Base-by-base conservation (phyloP, 2,329 filamentous ascomycete species). In the Pseudogymnoascus verrucosus region DNA sequence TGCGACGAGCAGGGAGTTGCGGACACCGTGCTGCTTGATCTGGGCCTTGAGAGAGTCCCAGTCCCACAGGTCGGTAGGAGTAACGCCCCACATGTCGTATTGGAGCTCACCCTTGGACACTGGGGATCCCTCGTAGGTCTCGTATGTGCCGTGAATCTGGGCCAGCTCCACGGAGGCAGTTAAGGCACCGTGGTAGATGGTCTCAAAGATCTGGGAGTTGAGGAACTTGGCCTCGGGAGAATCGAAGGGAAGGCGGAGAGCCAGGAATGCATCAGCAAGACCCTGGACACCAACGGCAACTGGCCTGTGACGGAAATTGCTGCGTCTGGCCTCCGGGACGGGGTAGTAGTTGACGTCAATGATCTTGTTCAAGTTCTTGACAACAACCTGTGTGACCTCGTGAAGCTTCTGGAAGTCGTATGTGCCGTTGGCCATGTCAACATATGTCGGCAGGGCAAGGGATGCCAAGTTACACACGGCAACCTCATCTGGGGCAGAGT, bases 181-280 rank as follows among this genome's bases (percentile, higher is more conserved):
- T 67, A 98, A 81, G 64, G 92, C 91, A 75, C 89, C 95, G 76
- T 99, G 95, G 80, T 99, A 99, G 77, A 99, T 97, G 67, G 95
- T 99, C 83, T 99, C 95, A 69, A 99, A 99, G 77, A 99, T 98
- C 78, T 99, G 92, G 74, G 89, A 93, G 84, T 99, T 99, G 73
- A 99, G 85, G 76, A 95, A 85, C 70, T 89, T 90, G 67, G 95
- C 95, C 79, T 98, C 92, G 4, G 91, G 87, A 14, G 95, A 99
- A 77, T 99, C 95, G 74, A 99, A 99, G 34, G 95, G 93, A 82
- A 98, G 84, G 73, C 95, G 93, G 62, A 99, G 87, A 68, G 95
- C 93, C 72, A 99, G 85, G 89, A 99, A 99, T 64, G 93, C 92
- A 82, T 99, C 95, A 28, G 95, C 95, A 74, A 99, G 89, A 83